Evolutionary conservation across 176 grass and related monocot genomes (phyloP).

Genomic region (Ananas comosus): DNA sequence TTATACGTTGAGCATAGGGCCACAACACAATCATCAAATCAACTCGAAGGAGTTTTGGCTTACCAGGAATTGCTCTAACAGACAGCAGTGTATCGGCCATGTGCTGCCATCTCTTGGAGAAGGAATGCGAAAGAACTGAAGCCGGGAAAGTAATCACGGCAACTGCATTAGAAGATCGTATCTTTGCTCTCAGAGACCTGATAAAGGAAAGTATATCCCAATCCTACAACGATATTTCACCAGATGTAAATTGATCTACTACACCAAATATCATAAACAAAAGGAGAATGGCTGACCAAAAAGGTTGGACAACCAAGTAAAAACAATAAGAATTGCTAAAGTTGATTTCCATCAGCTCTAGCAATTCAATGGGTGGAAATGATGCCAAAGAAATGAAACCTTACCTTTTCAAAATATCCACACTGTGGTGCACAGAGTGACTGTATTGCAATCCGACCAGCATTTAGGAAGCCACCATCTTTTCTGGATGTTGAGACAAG

Average conservation of each 20-base stretch:
- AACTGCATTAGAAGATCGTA: constrained; percentile 51
- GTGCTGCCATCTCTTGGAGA: constrained; percentile 92
- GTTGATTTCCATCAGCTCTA: neutral
- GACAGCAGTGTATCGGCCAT: constrained; percentile 81
- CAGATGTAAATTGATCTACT: constrained; percentile 2
- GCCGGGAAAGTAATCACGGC: constrained; percentile 76
- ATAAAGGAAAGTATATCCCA: constrained; percentile 92
- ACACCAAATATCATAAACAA: neutral
- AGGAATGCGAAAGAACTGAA: constrained; percentile 47
- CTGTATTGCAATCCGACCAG: constrained; percentile 77
- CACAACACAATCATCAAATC: neutral
- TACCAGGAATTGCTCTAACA: constrained; percentile 78
- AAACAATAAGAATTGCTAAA: neutral
- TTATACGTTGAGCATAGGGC: neutral
- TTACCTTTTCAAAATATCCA: constrained; percentile 71
- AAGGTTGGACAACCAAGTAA: neutral
- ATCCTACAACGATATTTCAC: constrained; percentile 35
- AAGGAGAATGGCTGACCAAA: neutral
- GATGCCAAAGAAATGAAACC: constrained; percentile 1
- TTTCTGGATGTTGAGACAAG: constrained; percentile 31
- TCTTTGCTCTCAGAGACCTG: constrained; percentile 58
- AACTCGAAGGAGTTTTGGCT: constrained; percentile 8
- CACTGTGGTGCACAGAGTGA: constrained; percentile 82
- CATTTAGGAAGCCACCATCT: constrained; percentile 39
- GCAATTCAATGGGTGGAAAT: constrained; percentile 1